phyloP scores from a whole-genome alignment of 257 asterid genomes.

The Datura wrightii region DNA sequence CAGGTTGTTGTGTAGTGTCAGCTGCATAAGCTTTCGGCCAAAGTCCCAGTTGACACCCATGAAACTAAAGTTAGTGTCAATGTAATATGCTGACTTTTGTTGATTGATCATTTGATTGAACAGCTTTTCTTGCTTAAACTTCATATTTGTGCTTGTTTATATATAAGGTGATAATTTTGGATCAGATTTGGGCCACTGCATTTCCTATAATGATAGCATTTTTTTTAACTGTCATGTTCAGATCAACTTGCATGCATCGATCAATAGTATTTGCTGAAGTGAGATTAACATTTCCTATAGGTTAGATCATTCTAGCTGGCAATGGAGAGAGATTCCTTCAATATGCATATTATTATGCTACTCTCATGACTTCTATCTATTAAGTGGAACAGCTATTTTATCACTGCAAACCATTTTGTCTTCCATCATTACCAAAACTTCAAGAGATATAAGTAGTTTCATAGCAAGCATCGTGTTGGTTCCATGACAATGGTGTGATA shows the following conservation, averaged over 20 bases:
- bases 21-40: slow-evolving; percentile 1
- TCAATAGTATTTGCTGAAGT: no score
- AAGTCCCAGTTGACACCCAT: slow-evolving; percentile 28
- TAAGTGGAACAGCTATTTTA: background rate
- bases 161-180: background rate
- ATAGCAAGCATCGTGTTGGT: background rate
- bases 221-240: no score
- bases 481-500: background rate
- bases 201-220: background rate
- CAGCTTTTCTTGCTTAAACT: background rate
- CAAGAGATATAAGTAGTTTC: background rate
- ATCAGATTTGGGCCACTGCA: background rate
- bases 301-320: background rate
- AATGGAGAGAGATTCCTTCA: background rate
- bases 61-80: slow-evolving; percentile 10
- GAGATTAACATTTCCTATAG: no score
- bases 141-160: background rate
- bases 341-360: background rate
- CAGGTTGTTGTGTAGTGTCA: slow-evolving; percentile 21
- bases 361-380: background rate
- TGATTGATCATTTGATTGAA: slow-evolving; percentile 27
- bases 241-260: no score
- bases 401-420: background rate
- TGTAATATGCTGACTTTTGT: slow-evolving; percentile 20
- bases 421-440: background rate